Evolutionary conservation across 306 rosid genomes (phyloP).

Genomic region (Cajanus cajan): DNA sequence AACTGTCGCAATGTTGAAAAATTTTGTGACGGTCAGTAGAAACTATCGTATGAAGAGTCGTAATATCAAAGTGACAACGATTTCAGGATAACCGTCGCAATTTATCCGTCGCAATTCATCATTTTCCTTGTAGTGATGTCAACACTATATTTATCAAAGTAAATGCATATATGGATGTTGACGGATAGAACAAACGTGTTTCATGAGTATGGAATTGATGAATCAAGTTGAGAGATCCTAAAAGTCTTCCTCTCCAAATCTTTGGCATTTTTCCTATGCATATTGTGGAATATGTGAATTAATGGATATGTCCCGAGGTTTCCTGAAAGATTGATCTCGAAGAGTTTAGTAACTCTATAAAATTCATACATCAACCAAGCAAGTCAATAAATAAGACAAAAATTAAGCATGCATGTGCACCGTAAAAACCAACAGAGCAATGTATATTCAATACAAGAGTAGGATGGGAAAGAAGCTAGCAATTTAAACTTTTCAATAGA

Average conservation of each 20-base stretch:
- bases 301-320: conserved; percentile 46
- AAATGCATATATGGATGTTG: too few species aligned
- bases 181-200: too few species aligned
- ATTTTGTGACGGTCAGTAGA: too few species aligned
- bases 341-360: conserved; percentile 19
- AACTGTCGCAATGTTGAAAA: too few species aligned
- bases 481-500: not conserved
- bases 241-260: conserved; percentile 43
- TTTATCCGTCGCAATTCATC: too few species aligned
- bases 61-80: too few species aligned
- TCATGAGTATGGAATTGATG: conserved; percentile 88
- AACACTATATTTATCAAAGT: too few species aligned
- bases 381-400: conserved; percentile 26
- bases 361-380: conserved; percentile 21
- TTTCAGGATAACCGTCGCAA: too few species aligned
- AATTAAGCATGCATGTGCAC: not conserved
- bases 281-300: conserved; percentile 32
- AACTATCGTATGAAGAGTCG: too few species aligned
- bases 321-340: conserved; percentile 53
- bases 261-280: conserved; percentile 40
- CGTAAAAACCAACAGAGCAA: not conserved
- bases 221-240: conserved; percentile 93
- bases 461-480: conserved; percentile 9
- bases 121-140: too few species aligned
- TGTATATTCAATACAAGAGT: too few species aligned